Percentiles rank a stretch among this genome's conserved stretches.
phyloP scores from a whole-genome alignment of 345 rosid genomes.

The Carallia pectinifolia region DNA sequence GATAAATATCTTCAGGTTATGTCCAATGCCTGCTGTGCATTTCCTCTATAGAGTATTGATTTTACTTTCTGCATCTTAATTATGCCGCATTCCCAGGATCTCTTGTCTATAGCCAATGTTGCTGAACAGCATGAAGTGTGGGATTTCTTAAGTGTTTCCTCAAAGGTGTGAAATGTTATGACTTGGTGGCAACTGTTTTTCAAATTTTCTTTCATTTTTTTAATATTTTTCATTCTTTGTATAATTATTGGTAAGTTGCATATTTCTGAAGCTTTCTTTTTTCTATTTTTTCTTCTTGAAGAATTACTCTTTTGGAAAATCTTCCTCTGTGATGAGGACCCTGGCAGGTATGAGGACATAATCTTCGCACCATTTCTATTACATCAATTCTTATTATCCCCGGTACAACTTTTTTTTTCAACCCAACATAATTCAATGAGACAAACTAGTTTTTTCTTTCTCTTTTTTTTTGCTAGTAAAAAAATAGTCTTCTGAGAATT shows the following conservation, averaged over 20 bases:
- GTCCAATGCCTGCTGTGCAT: constrained; percentile 14
- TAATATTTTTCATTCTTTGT: neutral
- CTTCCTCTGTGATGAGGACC: constrained; percentile 88
- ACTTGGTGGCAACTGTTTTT: constrained; percentile 10
- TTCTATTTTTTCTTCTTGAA: constrained; percentile 38
- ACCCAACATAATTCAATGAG: no score
- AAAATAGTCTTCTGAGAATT: neutral
- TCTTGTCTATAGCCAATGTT: constrained; percentile 92
- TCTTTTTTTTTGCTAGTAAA: no score
- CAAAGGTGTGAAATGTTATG: constrained; percentile 57
- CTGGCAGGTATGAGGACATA: constrained; percentile 67
- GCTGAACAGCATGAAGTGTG: constrained; percentile 99
- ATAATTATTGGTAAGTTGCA: neutral
- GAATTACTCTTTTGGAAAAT: constrained; percentile 94
- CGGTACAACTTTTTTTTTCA: neutral
- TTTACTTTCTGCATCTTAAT: constrained; percentile 16
- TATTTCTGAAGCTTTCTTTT: constrained; percentile 14
- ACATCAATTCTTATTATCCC: neutral
- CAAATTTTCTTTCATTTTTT: neutral
- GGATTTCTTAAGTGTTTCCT: constrained; percentile 90
- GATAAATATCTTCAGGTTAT: constrained; percentile 87
- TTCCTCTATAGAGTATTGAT: constrained; percentile 15
- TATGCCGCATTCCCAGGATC: constrained; percentile 59
- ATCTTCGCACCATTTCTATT: neutral
- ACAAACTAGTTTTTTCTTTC: no score